A percentile compares a stretch with the other conserved stretches of the same genome.
phyloP scores from a whole-genome alignment of 108 stramenopile genomes.

The Cyclostephanos invisitatus region DNA sequence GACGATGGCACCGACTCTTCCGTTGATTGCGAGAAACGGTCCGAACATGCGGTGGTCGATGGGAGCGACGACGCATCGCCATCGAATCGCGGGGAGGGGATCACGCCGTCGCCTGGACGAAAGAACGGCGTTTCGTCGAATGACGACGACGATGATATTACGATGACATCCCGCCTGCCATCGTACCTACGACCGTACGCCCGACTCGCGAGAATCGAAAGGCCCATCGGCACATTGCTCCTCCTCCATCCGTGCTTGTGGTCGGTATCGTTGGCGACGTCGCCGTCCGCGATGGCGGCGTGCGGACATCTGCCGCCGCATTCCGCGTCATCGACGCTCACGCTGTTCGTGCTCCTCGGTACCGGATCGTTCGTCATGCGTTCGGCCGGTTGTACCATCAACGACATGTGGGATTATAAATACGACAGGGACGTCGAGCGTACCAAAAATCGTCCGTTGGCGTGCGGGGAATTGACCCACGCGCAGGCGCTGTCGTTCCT shows the following conservation, averaged over 20 bases:
- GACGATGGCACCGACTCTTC: no score
- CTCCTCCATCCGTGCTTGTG: conserved; percentile 84
- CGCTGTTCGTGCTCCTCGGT: conserved; percentile 63
- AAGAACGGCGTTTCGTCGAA: no score
- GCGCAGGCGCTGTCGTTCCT: conserved; percentile 83
- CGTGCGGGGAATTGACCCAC: conserved; percentile 67
- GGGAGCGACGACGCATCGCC: no score
- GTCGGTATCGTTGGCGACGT: conserved; percentile 76
- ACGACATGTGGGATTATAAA: conserved; percentile 97
- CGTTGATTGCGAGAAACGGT: no score
- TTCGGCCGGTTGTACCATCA: conserved; percentile 97
- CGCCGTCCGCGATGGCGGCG: conserved; percentile 7
- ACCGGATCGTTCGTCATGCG: conserved; percentile 94
- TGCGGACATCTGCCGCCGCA: not conserved
- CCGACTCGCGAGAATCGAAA: conserved; percentile 77
- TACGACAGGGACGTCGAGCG: conserved; percentile 87
- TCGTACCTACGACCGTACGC: conserved; percentile 68
- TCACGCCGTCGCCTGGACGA: no score
- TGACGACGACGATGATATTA: conserved; percentile 9
- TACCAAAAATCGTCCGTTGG: conserved; percentile 89
- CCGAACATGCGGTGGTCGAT: no score
- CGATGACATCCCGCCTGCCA: conserved; percentile 48
- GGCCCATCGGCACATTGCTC: conserved; percentile 88
- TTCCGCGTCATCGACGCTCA: not conserved
- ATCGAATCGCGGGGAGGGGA: no score